phyloP scores from a whole-genome alignment of 345 rosid species.

The Salix udensis region DNA sequence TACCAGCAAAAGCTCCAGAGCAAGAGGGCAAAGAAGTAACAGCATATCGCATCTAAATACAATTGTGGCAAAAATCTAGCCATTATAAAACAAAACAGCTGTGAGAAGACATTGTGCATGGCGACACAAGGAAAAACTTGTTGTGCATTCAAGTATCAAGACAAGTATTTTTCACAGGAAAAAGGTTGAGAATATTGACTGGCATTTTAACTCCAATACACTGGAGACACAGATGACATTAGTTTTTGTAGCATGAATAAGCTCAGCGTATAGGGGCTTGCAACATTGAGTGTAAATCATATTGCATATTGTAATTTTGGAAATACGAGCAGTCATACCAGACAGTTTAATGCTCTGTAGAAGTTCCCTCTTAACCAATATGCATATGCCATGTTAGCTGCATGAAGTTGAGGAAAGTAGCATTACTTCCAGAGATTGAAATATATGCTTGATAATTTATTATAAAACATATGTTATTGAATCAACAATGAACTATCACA shows the following conservation, averaged over 20 bases:
- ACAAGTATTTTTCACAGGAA: not conserved
- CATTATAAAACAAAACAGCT: slow-evolving; percentile 15
- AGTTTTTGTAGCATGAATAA: not conserved
- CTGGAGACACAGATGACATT: not conserved
- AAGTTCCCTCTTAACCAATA: slow-evolving; percentile 59
- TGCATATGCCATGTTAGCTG: slow-evolving; percentile 86
- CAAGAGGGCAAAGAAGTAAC: slow-evolving; percentile 78
- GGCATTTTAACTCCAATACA: not conserved
- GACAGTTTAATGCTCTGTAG: slow-evolving; percentile 67
- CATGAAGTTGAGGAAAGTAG: slow-evolving; percentile 18
- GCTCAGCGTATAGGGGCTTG: not conserved
- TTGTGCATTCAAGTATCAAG: not conserved
- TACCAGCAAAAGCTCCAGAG: slow-evolving; percentile 79
- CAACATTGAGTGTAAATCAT: not conserved
- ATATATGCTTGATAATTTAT: not conserved
- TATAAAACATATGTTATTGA: not conserved
- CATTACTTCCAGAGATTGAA: slow-evolving; percentile 13
- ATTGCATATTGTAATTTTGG: not conserved
- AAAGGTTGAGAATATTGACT: not conserved
- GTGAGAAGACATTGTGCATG: slow-evolving; percentile 22
- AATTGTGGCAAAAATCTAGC: slow-evolving; percentile 64
- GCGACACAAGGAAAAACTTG: not conserved
- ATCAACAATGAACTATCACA: not conserved
- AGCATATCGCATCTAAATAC: slow-evolving; percentile 83
- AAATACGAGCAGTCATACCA: slow-evolving; percentile 44